A percentile compares a stretch with the other conserved stretches of the same genome.
Conservation (phyloP, 495 filamentous ascomycete genomes). For the Bombardia bombarda region DNA sequence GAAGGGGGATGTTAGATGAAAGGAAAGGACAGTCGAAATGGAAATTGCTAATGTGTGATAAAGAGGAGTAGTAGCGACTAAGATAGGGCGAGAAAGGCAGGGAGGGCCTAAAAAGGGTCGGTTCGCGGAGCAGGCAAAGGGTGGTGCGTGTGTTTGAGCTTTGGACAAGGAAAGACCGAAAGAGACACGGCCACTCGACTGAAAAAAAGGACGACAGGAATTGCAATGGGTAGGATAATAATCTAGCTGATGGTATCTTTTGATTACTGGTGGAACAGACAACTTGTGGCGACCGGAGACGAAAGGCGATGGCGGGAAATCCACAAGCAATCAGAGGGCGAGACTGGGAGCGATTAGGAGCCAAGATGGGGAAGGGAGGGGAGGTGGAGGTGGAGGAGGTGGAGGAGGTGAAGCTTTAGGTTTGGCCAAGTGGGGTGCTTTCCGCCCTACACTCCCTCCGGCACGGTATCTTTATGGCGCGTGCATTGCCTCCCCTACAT, state of each 20-base stretch:
- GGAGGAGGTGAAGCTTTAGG: conserved; percentile 23
- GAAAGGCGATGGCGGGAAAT: not conserved
- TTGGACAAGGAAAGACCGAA: too few species aligned
- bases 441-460: conserved; percentile 14
- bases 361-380: conserved; percentile 8
- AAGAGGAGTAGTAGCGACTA: conserved; percentile 4
- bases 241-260: too few species aligned
- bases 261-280: too few species aligned
- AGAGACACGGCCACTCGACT: too few species aligned
- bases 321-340: not conserved
- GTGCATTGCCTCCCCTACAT: conserved; percentile 1
- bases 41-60: conserved; percentile 9
- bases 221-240: too few species aligned
- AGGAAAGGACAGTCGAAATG: not conserved
- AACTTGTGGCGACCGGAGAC: conserved; percentile 1
- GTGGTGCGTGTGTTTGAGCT: too few species aligned
- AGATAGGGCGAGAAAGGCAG: not conserved
- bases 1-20: too few species aligned
- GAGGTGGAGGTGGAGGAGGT: conserved; percentile 6
- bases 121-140: too few species aligned
- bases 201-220: too few species aligned
- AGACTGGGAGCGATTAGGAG: conserved; percentile 2
- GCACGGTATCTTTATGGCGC: not conserved
- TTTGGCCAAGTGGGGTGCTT: conserved; percentile 28
- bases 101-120: conserved; percentile 4